Evolutionary conservation across 2,329 filamentous ascomycete species (phyloP).

Genomic region (Beauveria medogensis): DNA sequence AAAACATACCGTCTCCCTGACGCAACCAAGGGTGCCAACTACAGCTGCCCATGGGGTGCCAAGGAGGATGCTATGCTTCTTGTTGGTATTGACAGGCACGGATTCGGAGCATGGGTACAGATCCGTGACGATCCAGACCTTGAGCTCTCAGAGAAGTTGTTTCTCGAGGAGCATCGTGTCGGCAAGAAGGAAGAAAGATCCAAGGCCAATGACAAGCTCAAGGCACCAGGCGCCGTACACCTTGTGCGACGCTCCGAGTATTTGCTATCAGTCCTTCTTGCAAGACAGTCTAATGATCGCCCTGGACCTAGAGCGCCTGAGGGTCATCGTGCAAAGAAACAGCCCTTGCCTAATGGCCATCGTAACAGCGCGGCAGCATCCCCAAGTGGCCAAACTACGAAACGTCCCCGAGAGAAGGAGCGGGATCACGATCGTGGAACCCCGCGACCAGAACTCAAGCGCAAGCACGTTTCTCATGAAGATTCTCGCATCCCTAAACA

Average conservation of each 20-base stretch:
- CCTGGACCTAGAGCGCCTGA: conserved; percentile 73
- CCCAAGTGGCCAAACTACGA: conserved; percentile 47
- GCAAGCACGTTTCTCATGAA: conserved; percentile 49
- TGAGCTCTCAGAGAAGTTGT: conserved; percentile 82
- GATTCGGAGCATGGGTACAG: conserved; percentile 90
- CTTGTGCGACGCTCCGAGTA: conserved; percentile 93
- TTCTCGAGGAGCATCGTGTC: conserved; percentile 94
- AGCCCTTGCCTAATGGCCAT: conserved; percentile 47
- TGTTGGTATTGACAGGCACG: conserved; percentile 84
- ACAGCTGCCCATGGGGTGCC: conserved; percentile 85
- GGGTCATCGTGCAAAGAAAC: conserved; percentile 89
- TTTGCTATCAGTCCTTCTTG: conserved; percentile 85
- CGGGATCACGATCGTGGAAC: conserved; percentile 44
- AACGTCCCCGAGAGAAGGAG: conserved; percentile 41
- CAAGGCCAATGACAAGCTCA: conserved; percentile 68
- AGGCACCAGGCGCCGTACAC: conserved; percentile 94
- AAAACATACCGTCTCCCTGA: conserved; percentile 79
- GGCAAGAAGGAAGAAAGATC: conserved; percentile 92
- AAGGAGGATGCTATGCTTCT: conserved; percentile 96
- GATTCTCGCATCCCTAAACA: conserved; percentile 36
- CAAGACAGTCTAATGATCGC: conserved; percentile 69
- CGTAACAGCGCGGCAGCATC: conserved; percentile 62
- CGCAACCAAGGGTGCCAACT: conserved; percentile 85
- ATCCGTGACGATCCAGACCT: conserved; percentile 89
- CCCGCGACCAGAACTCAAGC: conserved; percentile 48